Evolutionary conservation across 306 rosid species (phyloP).

Genomic region (Mimosa pudica): DNA sequence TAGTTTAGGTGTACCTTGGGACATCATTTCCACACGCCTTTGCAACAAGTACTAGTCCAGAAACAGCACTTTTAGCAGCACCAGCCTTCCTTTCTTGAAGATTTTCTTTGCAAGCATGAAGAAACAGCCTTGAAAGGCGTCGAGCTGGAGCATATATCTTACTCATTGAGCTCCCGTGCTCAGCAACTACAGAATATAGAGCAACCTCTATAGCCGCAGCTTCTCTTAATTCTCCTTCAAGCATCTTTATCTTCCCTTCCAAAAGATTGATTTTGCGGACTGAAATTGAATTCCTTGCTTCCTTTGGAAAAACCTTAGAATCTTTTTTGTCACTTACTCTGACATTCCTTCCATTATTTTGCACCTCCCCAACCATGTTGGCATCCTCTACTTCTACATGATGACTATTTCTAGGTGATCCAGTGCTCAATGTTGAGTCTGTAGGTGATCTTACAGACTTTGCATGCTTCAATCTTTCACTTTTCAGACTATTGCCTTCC

Average conservation of each 20-base stretch:
- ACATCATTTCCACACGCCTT: conserved; percentile 94
- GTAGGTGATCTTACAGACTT: conserved; percentile 57
- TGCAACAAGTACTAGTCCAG: conserved; percentile 78
- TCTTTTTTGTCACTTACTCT: conserved; percentile 49
- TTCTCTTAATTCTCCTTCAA: conserved; percentile 89
- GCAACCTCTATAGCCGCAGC: conserved; percentile 86
- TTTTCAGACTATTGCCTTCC: conserved; percentile 39
- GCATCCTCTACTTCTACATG: conserved; percentile 41
- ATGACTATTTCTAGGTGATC: conserved; percentile 34
- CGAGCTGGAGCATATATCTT: conserved; percentile 90
- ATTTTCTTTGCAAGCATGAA: conserved; percentile 69
- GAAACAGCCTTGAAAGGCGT: conserved; percentile 80
- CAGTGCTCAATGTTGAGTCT: conserved; percentile 47
- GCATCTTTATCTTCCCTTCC: conserved; percentile 68
- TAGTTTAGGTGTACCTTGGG: conserved; percentile 59
- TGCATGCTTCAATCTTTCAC: conserved; percentile 52
- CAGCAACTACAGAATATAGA: conserved; percentile 78
- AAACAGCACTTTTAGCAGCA: conserved; percentile 76
- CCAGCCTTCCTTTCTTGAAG: conserved; percentile 55
- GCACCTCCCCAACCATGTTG: conserved; percentile 38
- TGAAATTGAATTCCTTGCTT: conserved; percentile 51
- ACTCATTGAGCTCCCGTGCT: conserved; percentile 80
- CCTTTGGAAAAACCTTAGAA: conserved; percentile 56
- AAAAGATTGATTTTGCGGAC: conserved; percentile 64
- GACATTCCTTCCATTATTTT: conserved; percentile 41